A percentile compares a stretch with the other conserved stretches of the same genome.
Conservation (phyloP, 2,329 filamentous ascomycete species). For the Alternaria arborescens region DNA sequence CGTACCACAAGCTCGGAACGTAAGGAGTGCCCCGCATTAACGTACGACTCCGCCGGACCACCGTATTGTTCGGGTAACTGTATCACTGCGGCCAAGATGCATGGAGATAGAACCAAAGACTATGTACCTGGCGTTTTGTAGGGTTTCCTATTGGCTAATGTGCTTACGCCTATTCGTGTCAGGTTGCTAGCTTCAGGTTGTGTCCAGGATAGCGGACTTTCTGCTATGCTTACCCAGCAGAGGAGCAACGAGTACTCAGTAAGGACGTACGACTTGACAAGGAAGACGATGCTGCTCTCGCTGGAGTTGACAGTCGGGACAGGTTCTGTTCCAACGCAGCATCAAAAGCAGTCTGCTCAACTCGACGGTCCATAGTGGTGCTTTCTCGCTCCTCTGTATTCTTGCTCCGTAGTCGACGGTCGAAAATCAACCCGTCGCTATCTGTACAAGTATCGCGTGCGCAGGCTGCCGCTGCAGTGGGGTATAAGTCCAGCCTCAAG, state of each 20-base stretch:
- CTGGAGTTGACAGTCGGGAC: constrained; percentile 7
- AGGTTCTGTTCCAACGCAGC: constrained; percentile 4
- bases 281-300: constrained; percentile 1
- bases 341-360: constrained; percentile 1
- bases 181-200: background rate
- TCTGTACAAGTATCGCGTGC: constrained; percentile 9
- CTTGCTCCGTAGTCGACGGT: constrained; percentile 4
- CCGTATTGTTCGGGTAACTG: background rate
- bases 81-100: background rate
- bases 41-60: background rate
- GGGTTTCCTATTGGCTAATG: background rate
- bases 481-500: constrained; percentile 16
- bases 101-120: background rate
- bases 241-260: background rate
- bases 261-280: background rate
- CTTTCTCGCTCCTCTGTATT: background rate
- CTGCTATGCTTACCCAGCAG: constrained; percentile 2
- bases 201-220: background rate
- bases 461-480: constrained; percentile 5
- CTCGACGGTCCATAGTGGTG: background rate
- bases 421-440: background rate
- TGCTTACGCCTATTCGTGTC: background rate
- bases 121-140: background rate
- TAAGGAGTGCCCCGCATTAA: background rate
- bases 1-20: background rate